phyloP scores from a whole-genome alignment of 371 early-diverging fungal genomes.

The Rhizopus delemar region DNA sequence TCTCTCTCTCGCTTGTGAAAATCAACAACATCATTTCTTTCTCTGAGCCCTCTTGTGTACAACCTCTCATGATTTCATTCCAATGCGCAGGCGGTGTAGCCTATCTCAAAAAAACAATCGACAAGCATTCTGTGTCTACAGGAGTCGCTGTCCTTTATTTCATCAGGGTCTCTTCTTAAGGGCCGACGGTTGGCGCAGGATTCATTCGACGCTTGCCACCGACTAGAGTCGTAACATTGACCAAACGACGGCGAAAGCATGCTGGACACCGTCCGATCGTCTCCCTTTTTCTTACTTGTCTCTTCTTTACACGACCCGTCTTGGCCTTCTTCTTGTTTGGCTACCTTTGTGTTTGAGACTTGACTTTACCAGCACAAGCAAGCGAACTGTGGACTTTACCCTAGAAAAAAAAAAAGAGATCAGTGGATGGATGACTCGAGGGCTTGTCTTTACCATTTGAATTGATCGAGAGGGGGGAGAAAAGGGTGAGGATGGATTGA shows the following conservation, averaged over 20 bases:
- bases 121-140: background rate
- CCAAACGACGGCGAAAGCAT: conserved; percentile 97
- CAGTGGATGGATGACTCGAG: conserved; percentile 17
- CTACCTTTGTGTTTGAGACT: conserved; percentile 99
- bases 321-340: conserved; percentile 92
- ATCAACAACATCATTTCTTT: no score
- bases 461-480: background rate
- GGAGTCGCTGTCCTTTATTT: background rate
- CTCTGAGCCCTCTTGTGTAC: no score
- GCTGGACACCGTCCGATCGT: no score
- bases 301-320: conserved; percentile 98
- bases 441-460: no score
- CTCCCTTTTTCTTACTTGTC: conserved; percentile 78
- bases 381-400: conserved; percentile 99
- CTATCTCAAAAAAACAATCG: background rate
- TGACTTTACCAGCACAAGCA: conserved; percentile 99
- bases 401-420: conserved; percentile 41
- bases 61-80: no score
- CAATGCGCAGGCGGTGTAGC: no score
- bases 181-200: conserved; percentile 65
- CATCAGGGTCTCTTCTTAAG: conserved; percentile 29
- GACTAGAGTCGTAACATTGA: conserved; percentile 84
- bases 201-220: conserved; percentile 91
- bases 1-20: no score
- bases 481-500: no score